Percentiles rank a stretch among this genome's conserved stretches.
Evolutionary conservation across 305 asterid species (phyloP).

Genomic region (Salvia sclarea): DNA sequence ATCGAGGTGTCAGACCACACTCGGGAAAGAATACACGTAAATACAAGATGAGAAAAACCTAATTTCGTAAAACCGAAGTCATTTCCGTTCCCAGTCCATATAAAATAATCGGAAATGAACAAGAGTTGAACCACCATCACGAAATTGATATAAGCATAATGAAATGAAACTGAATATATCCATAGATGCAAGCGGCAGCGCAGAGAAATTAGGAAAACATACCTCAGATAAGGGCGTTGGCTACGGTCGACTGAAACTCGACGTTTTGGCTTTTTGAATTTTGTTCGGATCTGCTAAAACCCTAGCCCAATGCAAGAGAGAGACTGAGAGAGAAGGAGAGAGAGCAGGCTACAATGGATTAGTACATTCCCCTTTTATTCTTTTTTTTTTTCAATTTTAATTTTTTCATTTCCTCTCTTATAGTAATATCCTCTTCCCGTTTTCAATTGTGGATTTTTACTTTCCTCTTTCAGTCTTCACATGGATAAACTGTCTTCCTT

Average conservation of each 20-base stretch:
- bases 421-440: background rate
- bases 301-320: constrained; percentile 32
- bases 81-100: constrained; percentile 17
- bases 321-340: constrained; percentile 16
- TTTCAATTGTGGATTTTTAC: no score
- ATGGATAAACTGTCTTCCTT: no score
- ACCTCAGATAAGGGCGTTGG: constrained; percentile 22
- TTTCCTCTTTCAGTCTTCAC: no score
- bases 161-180: background rate
- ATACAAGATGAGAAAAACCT: background rate
- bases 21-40: background rate
- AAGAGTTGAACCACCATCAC: background rate
- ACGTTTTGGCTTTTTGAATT: background rate
- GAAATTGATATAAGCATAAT: background rate
- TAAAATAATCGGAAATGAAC: background rate
- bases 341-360: background rate
- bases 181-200: constrained; percentile 17
- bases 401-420: background rate
- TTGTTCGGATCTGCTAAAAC: constrained; percentile 40
- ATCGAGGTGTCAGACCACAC: constrained; percentile 2
- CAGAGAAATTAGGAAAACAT: background rate
- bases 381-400: background rate
- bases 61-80: background rate
- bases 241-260: constrained; percentile 29
- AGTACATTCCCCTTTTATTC: constrained; percentile 25